phyloP scores from a whole-genome alignment of 140 eudicot species.

The Stevia rebaudiana region DNA sequence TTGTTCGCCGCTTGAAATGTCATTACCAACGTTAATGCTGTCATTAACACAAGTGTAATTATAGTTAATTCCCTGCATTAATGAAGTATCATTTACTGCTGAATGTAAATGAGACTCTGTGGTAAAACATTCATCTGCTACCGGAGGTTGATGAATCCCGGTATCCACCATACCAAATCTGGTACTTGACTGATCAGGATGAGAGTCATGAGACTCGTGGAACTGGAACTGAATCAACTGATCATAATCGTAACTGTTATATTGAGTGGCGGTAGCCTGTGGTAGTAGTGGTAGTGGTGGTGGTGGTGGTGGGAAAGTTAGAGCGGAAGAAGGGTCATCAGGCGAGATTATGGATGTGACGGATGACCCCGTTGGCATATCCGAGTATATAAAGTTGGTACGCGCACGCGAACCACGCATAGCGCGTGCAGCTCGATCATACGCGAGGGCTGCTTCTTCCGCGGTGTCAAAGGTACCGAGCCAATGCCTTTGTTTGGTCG shows the following conservation, averaged over 20 bases:
- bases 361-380: conserved; percentile 39
- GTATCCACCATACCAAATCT: conserved; percentile 14
- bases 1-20: conserved; percentile 1
- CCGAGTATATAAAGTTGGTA: conserved; percentile 47
- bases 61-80: background rate
- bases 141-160: background rate
- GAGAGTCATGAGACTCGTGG: background rate
- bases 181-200: background rate
- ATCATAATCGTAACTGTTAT: background rate
- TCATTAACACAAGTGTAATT: background rate
- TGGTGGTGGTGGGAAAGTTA: background rate
- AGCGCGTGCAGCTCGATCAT: conserved; percentile 44
- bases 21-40: background rate
- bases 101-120: background rate
- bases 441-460: conserved; percentile 44
- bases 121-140: background rate
- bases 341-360: conserved; percentile 38
- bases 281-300: conserved; percentile 4
- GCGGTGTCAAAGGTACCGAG: conserved; percentile 51
- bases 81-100: background rate
- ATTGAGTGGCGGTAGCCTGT: background rate
- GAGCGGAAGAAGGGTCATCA: conserved; percentile 10
- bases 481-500: conserved; percentile 48
- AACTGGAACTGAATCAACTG: background rate
- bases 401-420: conserved; percentile 43